Conservation (phyloP, 441 rosid species). For the Populus trichocarpa region DNA sequence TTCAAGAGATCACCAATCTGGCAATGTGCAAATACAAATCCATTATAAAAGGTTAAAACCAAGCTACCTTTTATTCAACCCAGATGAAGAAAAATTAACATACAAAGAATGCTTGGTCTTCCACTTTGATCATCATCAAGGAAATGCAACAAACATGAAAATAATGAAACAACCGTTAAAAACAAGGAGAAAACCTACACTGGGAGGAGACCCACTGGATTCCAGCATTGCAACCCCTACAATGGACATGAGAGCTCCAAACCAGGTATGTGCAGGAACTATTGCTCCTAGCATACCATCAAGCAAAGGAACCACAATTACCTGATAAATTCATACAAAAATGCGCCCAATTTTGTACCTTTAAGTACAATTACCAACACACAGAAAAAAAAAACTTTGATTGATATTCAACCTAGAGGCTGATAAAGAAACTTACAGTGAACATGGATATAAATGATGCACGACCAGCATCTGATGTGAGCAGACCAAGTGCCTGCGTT, state of each 20-base stretch:
- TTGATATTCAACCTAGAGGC: neutral
- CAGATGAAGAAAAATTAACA: neutral
- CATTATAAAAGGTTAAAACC: neutral
- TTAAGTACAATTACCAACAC: constrained; percentile 9
- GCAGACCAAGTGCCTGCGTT: constrained; percentile 54
- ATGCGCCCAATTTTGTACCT: constrained; percentile 15
- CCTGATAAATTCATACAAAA: constrained; percentile 35
- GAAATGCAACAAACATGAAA: neutral
- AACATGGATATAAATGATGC: constrained; percentile 58
- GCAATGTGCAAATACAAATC: neutral
- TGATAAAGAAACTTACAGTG: constrained; percentile 41
- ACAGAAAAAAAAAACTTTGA: neutral
- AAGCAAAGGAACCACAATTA: constrained; percentile 66
- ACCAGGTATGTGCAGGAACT: constrained; percentile 57
- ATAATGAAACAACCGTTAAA: constrained; percentile 3
- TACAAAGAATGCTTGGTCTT: neutral
- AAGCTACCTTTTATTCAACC: neutral
- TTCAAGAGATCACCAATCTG: constrained; percentile 68
- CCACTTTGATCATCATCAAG: neutral
- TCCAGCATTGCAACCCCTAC: constrained; percentile 59
- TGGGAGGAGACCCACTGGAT: constrained; percentile 60
- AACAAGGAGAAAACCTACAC: constrained; percentile 31
- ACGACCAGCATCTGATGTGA: constrained; percentile 64
- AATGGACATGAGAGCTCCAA: constrained; percentile 55
- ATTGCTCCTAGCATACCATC: constrained; percentile 67